Base-by-base conservation (phyloP, 345 rosid species). In the Kandelia obovata region DNA sequence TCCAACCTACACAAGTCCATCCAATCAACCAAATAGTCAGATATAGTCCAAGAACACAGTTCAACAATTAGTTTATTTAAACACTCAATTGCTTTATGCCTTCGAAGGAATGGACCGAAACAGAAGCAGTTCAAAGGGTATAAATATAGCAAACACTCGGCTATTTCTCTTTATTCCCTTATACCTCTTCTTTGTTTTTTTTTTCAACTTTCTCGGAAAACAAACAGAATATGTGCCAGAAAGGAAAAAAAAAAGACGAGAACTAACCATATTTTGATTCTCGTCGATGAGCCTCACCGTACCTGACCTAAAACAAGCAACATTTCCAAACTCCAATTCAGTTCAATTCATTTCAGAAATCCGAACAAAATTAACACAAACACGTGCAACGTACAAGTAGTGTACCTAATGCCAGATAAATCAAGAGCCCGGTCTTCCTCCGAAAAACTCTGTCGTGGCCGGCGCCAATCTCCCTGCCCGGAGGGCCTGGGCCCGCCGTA, bases 251-350 rank as follows among this genome's bases (percentile, higher is more conserved):
- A 20, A 43, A 43, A 11, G 7, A 39, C 32, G 34, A 9, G 8
- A n/a, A 77, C 90, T 70, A 74, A 94, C 98, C 97, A 94, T 91
- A 71, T 87, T 85, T 62, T 94, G 97, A 73, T 87, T 55, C 58
- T 72, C 79, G 72, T 89, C 93, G 53, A 93, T 89, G 19, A 93
- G 88, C 75, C 98, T 86, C 69, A 93, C 98, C 21, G 84, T 73
- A 80, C 75, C 74, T 30, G 98, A 89, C 87, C 97, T 92, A 72
- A 69, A 57, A 56, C 47, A 31, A 6, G 15, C 76, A 73, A 55
- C 37, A 51, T 30, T 62, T 23, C 27, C 59, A 43, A 76, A 27
- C 9, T 37, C 55, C 51, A 67, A 26, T 7, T 0, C 28, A 58
- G 39, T 0, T 58, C 23, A n/a, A 2, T 10, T 15, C 49, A 43